These are phyloP conservation scores for Pseudomassariella vexata DNA, from an alignment of 2,329 filamentous ascomycete genomes.

Conservation along the genomic window DNA sequence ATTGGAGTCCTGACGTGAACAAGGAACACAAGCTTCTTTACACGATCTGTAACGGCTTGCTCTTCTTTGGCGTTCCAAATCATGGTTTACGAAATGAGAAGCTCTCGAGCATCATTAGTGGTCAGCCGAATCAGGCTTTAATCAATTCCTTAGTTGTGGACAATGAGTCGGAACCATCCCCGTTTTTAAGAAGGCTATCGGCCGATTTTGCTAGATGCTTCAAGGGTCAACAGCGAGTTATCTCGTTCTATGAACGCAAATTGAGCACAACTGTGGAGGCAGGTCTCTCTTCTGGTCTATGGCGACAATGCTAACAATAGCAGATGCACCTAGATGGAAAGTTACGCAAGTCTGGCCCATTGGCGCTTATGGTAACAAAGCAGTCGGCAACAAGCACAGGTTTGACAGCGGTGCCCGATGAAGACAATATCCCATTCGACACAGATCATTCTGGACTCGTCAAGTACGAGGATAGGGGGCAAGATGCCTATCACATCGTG, in stretches of 20 bases:
- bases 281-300: neutral
- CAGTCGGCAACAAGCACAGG: constrained; percentile 18
- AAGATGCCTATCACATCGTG: constrained; percentile 6
- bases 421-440: constrained; percentile 15
- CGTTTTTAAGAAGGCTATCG: constrained; percentile 12
- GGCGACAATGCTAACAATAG: neutral
- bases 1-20: constrained; percentile 3
- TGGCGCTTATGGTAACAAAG: constrained; percentile 15
- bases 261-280: constrained; percentile 14
- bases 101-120: constrained; percentile 13
- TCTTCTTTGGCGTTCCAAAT: constrained; percentile 24
- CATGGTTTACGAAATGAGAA: constrained; percentile 15
- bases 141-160: constrained; percentile 15
- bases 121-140: constrained; percentile 17
- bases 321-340: constrained; percentile 2
- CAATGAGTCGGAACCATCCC: constrained; percentile 14
- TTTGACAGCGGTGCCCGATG: constrained; percentile 10
- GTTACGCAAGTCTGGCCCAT: constrained; percentile 10
- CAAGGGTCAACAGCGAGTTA: constrained; percentile 11
- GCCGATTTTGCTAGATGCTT: constrained; percentile 13
- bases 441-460: constrained; percentile 18
- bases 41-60: constrained; percentile 14
- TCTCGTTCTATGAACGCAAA: constrained; percentile 14
- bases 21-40: constrained; percentile 6
- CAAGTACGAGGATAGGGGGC: constrained; percentile 11